A percentile compares a stretch with the other conserved stretches of the same genome.
These are phyloP conservation scores for Paramecium caudatum DNA, from an alignment of 73 alveolate species.

Conservation along the genomic window DNA sequence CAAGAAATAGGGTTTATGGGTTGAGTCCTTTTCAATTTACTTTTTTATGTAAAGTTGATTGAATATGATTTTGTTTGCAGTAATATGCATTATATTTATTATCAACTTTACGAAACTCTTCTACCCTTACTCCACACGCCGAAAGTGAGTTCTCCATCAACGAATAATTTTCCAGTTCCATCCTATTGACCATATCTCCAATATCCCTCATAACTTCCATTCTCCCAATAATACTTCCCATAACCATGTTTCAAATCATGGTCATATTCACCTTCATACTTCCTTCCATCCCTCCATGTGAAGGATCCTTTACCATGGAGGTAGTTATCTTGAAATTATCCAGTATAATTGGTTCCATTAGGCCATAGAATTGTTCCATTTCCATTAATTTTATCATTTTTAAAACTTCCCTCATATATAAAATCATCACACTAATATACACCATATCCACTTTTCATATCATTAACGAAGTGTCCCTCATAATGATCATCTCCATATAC, in stretches of 20 bases:
- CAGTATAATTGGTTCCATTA: constrained; percentile 60
- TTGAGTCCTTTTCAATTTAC: background rate
- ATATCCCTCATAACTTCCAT: constrained; percentile 31
- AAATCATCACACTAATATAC: constrained; percentile 87
- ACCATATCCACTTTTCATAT: constrained; percentile 88
- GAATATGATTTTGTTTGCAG: background rate
- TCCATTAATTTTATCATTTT: background rate
- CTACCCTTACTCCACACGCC: background rate
- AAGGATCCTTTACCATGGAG: constrained; percentile 58
- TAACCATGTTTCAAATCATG: constrained; percentile 29
- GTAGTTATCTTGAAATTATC: constrained; percentile 44
- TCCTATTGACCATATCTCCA: constrained; percentile 75
- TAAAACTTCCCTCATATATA: constrained; percentile 80
- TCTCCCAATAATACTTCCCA: constrained; percentile 56
- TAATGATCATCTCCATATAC: constrained; percentile 75
- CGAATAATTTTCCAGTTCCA: constrained; percentile 80
- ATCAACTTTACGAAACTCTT: too few species aligned
- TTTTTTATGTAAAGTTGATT: background rate
- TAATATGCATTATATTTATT: too few species aligned
- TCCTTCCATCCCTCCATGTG: constrained; percentile 57
- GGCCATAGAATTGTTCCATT: background rate
- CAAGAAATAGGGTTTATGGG: too few species aligned
- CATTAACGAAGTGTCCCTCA: constrained; percentile 88
- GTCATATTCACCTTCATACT: constrained; percentile 46
- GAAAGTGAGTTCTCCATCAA: constrained; percentile 3